Evolutionary conservation across 2,329 filamentous ascomycete species (phyloP).

Genomic region (Trichoderma afroharzianum): DNA sequence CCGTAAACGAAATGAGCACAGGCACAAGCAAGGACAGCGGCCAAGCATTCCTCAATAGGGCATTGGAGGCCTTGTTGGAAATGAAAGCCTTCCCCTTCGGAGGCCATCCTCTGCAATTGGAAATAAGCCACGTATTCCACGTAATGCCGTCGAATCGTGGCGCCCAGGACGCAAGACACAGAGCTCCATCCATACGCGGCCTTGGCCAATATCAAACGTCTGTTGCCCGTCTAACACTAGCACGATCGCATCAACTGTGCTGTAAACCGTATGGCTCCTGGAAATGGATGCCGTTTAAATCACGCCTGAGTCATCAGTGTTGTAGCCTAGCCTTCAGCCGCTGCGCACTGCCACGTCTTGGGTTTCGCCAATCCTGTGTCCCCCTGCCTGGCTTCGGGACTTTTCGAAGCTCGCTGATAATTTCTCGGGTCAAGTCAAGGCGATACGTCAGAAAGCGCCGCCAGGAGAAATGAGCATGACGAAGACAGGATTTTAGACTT

Average conservation of each 20-base stretch:
- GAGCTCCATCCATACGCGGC: not conserved
- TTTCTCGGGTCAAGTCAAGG: not conserved
- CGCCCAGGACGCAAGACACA: not conserved
- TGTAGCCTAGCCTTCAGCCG: conserved; percentile 17
- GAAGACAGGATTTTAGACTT: conserved; percentile 11
- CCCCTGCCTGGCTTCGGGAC: not conserved
- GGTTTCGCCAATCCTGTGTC: not conserved
- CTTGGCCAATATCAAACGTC: not conserved
- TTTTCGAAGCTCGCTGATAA: conserved; percentile 1
- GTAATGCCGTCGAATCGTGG: not conserved
- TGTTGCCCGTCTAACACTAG: not conserved
- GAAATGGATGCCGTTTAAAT: not conserved
- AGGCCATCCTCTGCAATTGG: not conserved
- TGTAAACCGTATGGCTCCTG: not conserved
- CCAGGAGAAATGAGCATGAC: conserved; percentile 9
- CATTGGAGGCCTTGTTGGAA: conserved; percentile 13
- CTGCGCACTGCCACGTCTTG: conserved; percentile 15
- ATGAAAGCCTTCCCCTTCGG: not conserved
- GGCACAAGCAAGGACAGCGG: not conserved
- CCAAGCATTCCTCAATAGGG: not conserved
- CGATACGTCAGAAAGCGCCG: not conserved
- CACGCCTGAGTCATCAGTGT: conserved; percentile 14
- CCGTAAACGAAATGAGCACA: conserved; percentile 1
- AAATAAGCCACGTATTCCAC: not conserved
- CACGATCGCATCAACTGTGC: not conserved